These are phyloP conservation scores for Geotrichum histeridarum DNA, from an alignment of 1,139 yeast species.

Conservation along the genomic window DNA sequence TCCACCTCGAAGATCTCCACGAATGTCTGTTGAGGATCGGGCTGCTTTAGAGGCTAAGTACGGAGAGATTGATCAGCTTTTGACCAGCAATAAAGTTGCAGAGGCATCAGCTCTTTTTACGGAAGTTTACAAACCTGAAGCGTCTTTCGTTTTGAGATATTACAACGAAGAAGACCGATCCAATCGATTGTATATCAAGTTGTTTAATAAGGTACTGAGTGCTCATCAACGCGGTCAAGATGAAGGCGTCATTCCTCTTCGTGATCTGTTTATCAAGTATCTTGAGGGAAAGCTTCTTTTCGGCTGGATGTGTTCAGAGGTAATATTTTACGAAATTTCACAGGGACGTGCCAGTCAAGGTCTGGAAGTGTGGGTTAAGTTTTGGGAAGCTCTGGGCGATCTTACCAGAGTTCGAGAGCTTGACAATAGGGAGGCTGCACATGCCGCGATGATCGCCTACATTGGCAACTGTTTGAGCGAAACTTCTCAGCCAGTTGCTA, in stretches of 20 bases:
- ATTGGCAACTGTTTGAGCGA: constrained; percentile 25
- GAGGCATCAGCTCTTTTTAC: constrained; percentile 13
- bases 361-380: constrained; percentile 36
- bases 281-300: constrained; percentile 23
- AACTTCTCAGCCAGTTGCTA: constrained; percentile 25
- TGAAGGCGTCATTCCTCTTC: constrained; percentile 14
- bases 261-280: constrained; percentile 23
- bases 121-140: constrained; percentile 12
- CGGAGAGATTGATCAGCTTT: constrained; percentile 5
- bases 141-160: constrained; percentile 8
- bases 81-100: constrained; percentile 6
- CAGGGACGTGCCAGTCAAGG: constrained; percentile 31
- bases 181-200: constrained; percentile 4
- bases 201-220: constrained; percentile 12
- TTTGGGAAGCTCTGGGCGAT: constrained; percentile 32
- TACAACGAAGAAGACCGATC: neutral
- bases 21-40: constrained; percentile 1
- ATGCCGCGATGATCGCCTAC: constrained; percentile 33
- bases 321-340: constrained; percentile 27
- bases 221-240: constrained; percentile 9
- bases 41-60: constrained; percentile 6
- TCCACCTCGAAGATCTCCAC: neutral
- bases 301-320: constrained; percentile 32
- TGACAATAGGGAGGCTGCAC: constrained; percentile 31
- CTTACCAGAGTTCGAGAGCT: constrained; percentile 24